Evolutionary conservation across 345 rosid species (phyloP).

Genomic region (Iberis pinnata): DNA sequence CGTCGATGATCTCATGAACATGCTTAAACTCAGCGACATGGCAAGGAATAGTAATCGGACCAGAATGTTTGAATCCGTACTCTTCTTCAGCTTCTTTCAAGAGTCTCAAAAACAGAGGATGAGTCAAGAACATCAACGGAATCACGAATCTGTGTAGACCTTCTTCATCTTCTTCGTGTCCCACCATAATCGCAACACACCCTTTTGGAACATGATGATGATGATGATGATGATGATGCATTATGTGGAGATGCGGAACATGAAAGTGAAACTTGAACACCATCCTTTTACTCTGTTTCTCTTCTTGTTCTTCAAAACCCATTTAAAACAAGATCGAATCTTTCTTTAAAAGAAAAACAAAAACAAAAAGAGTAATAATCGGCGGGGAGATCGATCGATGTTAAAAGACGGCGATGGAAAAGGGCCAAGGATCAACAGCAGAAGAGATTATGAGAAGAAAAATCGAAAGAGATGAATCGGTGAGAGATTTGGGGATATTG

Average conservation of each 20-base stretch:
- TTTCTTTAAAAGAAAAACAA: background rate
- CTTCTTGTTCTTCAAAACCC: constrained; percentile 36
- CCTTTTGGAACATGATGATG: constrained; percentile 52
- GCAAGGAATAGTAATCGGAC: constrained; percentile 77
- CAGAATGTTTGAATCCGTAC: constrained; percentile 62
- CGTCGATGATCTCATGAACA: constrained; percentile 56
- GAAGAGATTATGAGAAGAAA: constrained; percentile 70
- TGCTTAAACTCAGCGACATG: constrained; percentile 58
- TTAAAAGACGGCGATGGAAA: constrained; percentile 40
- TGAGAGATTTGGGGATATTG: constrained; percentile 75
- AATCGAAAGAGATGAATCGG: constrained; percentile 62
- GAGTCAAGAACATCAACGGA: constrained; percentile 65
- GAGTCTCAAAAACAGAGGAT: constrained; percentile 54
- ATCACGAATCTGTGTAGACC: constrained; percentile 58
- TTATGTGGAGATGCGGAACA: constrained; percentile 30
- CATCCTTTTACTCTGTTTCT: constrained; percentile 20
- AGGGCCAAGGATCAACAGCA: constrained; percentile 82
- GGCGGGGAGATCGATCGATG: constrained; percentile 17
- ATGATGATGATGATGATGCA: constrained; percentile 27
- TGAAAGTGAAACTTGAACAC: constrained; percentile 45
- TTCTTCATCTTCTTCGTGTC: constrained; percentile 45
- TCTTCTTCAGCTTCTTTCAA: constrained; percentile 72
- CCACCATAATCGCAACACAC: constrained; percentile 63
- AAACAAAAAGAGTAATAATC: background rate
- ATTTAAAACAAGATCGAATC: constrained; percentile 22